Evolutionary conservation across 208 protist genomes (phyloP).

Genomic region (Trypanosoma rangeli): DNA sequence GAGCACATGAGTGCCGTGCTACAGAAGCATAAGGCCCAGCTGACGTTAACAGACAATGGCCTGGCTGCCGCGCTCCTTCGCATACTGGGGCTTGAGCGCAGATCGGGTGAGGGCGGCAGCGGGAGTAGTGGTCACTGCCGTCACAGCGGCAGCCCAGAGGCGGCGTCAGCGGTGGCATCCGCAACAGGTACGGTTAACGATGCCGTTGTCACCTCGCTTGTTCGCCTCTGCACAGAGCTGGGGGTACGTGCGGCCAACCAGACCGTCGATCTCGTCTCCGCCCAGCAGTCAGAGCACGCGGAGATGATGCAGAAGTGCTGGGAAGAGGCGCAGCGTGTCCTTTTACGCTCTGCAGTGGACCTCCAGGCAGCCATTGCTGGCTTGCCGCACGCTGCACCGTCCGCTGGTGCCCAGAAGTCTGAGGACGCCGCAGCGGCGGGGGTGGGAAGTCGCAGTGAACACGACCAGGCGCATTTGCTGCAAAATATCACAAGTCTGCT

Average conservation of each 20-base stretch:
- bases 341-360: constrained; percentile 22
- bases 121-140: background rate
- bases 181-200: constrained; percentile 11
- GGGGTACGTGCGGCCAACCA: constrained; percentile 36
- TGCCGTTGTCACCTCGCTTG: constrained; percentile 34
- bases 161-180: background rate
- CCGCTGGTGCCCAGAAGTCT: background rate
- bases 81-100: constrained; percentile 22
- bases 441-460: background rate
- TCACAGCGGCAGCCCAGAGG: constrained; percentile 6
- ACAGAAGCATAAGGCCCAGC: constrained; percentile 25
- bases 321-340: constrained; percentile 24
- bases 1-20: constrained; percentile 35
- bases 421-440: background rate
- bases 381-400: background rate
- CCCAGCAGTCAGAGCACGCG: constrained; percentile 11
- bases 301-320: constrained; percentile 20
- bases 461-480: constrained; percentile 25
- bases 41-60: constrained; percentile 22
- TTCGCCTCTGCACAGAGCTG: constrained; percentile 40
- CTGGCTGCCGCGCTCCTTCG: constrained; percentile 29
- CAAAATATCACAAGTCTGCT: constrained; percentile 51
- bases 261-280: constrained; percentile 18
- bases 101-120: background rate
- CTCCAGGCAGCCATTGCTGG: constrained; percentile 16